Percentiles rank a stretch among this genome's conserved stretches.
Evolutionary conservation across 306 rosid genomes (phyloP).

Genomic region (Prunus campanulata): DNA sequence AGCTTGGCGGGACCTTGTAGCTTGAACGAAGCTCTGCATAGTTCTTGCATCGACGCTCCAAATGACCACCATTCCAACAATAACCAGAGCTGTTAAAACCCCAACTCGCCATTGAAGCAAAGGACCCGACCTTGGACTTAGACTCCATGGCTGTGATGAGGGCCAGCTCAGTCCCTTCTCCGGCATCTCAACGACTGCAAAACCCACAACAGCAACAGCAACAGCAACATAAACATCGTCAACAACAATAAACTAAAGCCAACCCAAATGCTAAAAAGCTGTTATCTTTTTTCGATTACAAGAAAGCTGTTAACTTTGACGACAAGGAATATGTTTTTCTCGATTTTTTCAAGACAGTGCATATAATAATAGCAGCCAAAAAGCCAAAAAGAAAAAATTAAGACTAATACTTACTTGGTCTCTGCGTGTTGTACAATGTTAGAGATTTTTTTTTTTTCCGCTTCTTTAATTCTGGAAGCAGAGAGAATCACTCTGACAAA

Average conservation of each 20-base stretch:
- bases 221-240: constrained; percentile 9
- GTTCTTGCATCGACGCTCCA: constrained; percentile 71
- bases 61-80: constrained; percentile 52
- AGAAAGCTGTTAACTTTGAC: constrained; percentile 23
- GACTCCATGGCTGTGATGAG: constrained; percentile 36
- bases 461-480: constrained; percentile 3
- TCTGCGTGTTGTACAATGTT: background rate
- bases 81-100: constrained; percentile 48
- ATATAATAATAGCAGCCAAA: background rate
- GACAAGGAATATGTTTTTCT: constrained; percentile 15
- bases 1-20: constrained; percentile 53
- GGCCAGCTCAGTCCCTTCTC: constrained; percentile 48
- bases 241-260: constrained; percentile 10
- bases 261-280: constrained; percentile 12
- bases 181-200: constrained; percentile 50
- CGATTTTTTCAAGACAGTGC: constrained; percentile 9
- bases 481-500: background rate
- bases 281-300: background rate
- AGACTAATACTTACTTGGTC: constrained; percentile 16
- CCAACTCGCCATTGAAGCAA: constrained; percentile 63
- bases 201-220: background rate
- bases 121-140: constrained; percentile 28
- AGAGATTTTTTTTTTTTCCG: background rate
- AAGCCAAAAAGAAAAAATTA: background rate
- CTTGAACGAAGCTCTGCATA: constrained; percentile 41